phyloP scores from a whole-genome alignment of 495 filamentous ascomycete species.

The Trypethelium eluteriae region DNA sequence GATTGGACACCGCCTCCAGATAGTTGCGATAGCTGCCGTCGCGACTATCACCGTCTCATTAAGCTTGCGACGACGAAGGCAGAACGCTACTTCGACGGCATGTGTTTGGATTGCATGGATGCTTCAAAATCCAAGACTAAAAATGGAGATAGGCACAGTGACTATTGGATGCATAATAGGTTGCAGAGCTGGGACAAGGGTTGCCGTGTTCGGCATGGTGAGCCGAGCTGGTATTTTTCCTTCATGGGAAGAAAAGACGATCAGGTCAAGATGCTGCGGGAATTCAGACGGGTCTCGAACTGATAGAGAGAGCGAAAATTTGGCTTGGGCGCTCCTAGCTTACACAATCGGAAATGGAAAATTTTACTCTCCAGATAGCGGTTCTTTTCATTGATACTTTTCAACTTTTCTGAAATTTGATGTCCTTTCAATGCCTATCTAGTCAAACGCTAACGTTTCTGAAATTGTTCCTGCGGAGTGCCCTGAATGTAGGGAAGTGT shows the following conservation, averaged over 20 bases:
- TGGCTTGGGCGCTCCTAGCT: too few relatives aligned
- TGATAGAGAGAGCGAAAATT: too few relatives aligned
- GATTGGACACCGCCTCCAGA: background rate
- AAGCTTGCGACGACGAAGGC: background rate
- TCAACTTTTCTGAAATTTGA: too few relatives aligned
- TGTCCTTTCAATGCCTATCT: too few relatives aligned
- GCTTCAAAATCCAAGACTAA: constrained; percentile 17
- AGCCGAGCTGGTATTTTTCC: constrained; percentile 22
- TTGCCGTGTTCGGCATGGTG: constrained; percentile 17
- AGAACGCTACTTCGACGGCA: constrained; percentile 19
- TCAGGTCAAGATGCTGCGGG: background rate
- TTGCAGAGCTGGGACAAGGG: constrained; percentile 9
- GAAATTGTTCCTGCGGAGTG: too few relatives aligned
- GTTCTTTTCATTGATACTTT: too few relatives aligned
- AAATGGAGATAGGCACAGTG: constrained; percentile 11
- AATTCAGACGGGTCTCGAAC: background rate
- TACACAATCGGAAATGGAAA: too few relatives aligned
- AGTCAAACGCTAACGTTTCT: too few relatives aligned
- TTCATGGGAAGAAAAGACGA: constrained; percentile 16
- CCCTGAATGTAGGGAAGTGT: too few relatives aligned
- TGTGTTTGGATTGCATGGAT: constrained; percentile 24
- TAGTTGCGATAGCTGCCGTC: constrained; percentile 4
- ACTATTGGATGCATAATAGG: constrained; percentile 18
- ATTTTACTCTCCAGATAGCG: too few relatives aligned
- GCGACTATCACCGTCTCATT: constrained; percentile 14